These are phyloP conservation scores for Suhomyces canberraensis DNA, from an alignment of 805 yeast species.

Conservation along the genomic window DNA sequence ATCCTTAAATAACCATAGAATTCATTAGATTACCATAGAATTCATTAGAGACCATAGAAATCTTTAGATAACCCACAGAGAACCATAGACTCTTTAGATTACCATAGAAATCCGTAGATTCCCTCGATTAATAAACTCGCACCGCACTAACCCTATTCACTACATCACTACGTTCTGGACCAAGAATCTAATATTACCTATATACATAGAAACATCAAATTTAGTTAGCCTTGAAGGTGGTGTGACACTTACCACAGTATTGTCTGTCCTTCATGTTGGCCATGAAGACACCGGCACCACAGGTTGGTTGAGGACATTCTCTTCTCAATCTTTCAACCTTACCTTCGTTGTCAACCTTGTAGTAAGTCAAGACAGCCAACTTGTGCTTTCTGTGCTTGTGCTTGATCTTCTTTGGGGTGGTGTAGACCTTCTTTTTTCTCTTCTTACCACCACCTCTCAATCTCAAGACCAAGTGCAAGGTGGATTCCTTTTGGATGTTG, in stretches of 20 bases:
- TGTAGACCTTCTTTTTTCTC: constrained; percentile 99
- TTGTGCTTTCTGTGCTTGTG: constrained; percentile 99
- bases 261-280: constrained; percentile 98
- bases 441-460: constrained; percentile 98
- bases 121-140: no score
- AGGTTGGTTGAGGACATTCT: constrained; percentile 88
- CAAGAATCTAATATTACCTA: no score
- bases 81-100: no score
- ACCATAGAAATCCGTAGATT: no score
- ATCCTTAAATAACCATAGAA: no score
- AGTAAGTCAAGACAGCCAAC: constrained; percentile 98
- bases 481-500: constrained; percentile 99
- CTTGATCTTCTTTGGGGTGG: constrained; percentile 99
- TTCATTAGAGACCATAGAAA: no score
- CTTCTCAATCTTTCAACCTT: constrained; percentile 98
- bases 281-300: constrained; percentile 99
- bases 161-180: no score
- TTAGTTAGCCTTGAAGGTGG: constrained; percentile 63
- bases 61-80: no score
- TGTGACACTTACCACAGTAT: constrained; percentile 99
- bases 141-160: no score
- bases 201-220: no score
- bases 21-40: no score
- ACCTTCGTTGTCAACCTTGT: constrained; percentile 98
- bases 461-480: constrained; percentile 93